Evolutionary conservation across 768 basidiomycete species (phyloP).

Genomic region (Trametes punicea): DNA sequence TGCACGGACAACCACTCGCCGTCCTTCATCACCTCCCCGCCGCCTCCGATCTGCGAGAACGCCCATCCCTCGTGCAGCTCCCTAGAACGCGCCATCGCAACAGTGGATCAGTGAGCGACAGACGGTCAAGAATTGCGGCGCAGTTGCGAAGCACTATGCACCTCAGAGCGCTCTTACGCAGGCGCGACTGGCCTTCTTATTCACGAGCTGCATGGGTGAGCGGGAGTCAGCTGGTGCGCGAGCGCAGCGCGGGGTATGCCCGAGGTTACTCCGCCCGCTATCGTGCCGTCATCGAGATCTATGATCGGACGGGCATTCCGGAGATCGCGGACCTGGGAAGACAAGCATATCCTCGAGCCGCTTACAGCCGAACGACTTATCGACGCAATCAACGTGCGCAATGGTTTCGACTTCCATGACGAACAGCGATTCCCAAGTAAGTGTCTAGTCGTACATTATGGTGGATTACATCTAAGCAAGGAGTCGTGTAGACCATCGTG

Average conservation of each 20-base stretch:
- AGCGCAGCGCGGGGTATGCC: background rate
- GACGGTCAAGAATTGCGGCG: background rate
- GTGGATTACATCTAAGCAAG: background rate
- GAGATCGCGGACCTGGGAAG: background rate
- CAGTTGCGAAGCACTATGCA: background rate
- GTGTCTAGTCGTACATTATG: constrained; percentile 7
- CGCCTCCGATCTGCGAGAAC: constrained; percentile 66
- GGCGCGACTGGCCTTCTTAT: background rate
- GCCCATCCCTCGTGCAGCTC: constrained; percentile 50
- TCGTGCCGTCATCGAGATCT: constrained; percentile 1
- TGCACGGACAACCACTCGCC: constrained; percentile 66
- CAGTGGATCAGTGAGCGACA: background rate
- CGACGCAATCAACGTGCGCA: no score
- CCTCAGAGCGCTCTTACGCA: background rate
- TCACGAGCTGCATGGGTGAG: background rate
- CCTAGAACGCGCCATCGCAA: constrained; percentile 15
- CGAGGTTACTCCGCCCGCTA: constrained; percentile 9
- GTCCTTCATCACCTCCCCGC: constrained; percentile 47
- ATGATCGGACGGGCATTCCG: background rate
- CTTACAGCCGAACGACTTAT: no score
- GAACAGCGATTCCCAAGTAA: background rate
- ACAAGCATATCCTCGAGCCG: no score
- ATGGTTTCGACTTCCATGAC: no score
- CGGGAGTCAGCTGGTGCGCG: constrained; percentile 7
- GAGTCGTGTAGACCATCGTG: constrained; percentile 3